Conservation (phyloP, 2,329 filamentous ascomycete species). For the Orbilia brochopaga region DNA sequence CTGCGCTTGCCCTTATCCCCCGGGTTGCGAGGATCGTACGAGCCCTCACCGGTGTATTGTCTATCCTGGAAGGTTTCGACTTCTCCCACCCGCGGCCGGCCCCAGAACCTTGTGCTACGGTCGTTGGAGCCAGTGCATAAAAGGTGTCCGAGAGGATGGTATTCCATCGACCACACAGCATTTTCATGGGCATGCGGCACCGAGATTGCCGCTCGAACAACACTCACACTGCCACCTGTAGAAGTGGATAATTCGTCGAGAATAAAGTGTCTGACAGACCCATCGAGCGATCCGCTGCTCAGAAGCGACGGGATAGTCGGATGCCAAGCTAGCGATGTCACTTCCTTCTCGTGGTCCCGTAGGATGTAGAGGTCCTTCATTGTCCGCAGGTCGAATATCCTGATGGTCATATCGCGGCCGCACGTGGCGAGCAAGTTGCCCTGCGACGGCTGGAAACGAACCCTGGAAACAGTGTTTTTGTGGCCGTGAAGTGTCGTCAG, state of each 20-base stretch:
- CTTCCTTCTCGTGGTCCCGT: constrained; percentile 93
- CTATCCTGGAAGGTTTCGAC: constrained; percentile 83
- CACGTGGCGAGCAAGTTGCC: constrained; percentile 88
- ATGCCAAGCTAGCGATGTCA: constrained; percentile 91
- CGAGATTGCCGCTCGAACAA: constrained; percentile 89
- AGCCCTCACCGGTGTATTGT: constrained; percentile 92
- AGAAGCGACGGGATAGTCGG: constrained; percentile 87
- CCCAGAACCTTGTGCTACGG: constrained; percentile 96
- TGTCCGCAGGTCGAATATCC: constrained; percentile 94
- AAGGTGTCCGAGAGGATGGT: constrained; percentile 95
- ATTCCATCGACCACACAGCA: constrained; percentile 96
- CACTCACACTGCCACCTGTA: constrained; percentile 75
- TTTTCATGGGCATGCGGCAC: constrained; percentile 89
- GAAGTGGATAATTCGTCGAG: constrained; percentile 88
- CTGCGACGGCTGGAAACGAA: constrained; percentile 83
- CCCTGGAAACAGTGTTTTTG: constrained; percentile 96
- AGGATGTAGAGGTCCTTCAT: constrained; percentile 96
- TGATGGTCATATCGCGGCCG: constrained; percentile 87
- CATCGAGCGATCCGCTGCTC: constrained; percentile 87
- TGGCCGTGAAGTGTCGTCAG: constrained; percentile 93
- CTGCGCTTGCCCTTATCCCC: constrained; percentile 76
- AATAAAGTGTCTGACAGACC: constrained; percentile 90
- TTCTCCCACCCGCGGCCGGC: constrained; percentile 84
- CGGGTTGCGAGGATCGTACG: constrained; percentile 88
- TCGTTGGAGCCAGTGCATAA: constrained; percentile 95